Base-by-base conservation (phyloP, 225 moss, liverwort and hornwort species). In the Thuidium tamariscinum region DNA sequence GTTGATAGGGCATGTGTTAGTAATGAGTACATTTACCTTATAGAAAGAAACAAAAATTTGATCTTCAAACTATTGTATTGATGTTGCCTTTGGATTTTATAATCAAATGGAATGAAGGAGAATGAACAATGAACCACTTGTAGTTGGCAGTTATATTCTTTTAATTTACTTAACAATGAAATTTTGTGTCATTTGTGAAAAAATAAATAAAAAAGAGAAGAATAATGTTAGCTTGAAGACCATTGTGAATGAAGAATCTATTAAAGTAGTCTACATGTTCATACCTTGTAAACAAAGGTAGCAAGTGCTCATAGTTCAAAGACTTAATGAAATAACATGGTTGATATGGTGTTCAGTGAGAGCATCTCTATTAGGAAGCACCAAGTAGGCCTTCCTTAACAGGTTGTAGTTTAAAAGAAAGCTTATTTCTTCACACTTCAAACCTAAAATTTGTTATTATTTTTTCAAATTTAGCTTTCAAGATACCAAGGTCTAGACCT, bases 391-490 rank as follows among this genome's bases (percentile, higher is more conserved):
- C 5, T 2, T 69, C 2, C 4, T 68, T 1, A 7, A 1, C 15
- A 42, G 25, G 13, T 69, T 23, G 39, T 41, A 14, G 14, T 7
- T 69, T 69, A 3, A 14, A 42, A 5, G 26, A 41, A 2, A 25
- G 2, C 0, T 1, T 14, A 8, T 14, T 7, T 37, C 6, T 8
- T 8, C 9, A 66, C 1, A 2, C 11, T 36, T 36, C 11, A 12
- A 37, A 4, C 11, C 6, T 21, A 2, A 12, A 67, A 41, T 26
- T 25, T 41, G 8, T 69, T 69, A 14, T 69, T 25, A 8, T 26
- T 1, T 69, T 1, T 41, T 41, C 39, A 68, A 37, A 36, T 37
- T 66, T 2, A 66, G 0, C 1, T 67, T 4, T 4, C 0, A 1
- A 39, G 39, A 66, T 39, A 25, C 25, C 39, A 39, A 39, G 13